Evolutionary conservation across 2,329 filamentous ascomycete genomes (phyloP).

Genomic region (Cercospora zeina): DNA sequence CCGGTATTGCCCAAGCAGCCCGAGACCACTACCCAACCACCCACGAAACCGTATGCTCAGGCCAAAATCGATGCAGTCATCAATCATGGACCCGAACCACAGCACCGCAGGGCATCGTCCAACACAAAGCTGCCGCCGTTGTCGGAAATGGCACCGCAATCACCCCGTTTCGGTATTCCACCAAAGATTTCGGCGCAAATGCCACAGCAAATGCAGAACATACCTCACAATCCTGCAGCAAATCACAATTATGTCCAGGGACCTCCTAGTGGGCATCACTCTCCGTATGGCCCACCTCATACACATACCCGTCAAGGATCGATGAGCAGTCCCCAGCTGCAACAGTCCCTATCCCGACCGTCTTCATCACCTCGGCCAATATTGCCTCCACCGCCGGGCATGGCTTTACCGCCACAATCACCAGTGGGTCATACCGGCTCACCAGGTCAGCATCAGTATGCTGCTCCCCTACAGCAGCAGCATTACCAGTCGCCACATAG

Average conservation of each 20-base stretch:
- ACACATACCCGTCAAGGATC: slow-evolving; percentile 32
- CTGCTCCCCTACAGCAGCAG: slow-evolving; percentile 26
- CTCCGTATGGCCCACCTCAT: slow-evolving; percentile 42
- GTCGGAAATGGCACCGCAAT: slow-evolving; percentile 41
- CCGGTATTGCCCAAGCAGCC: slow-evolving; percentile 23
- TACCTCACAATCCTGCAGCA: slow-evolving; percentile 30
- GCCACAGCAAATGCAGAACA: slow-evolving; percentile 31
- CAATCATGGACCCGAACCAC: slow-evolving; percentile 42
- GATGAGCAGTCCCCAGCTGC: slow-evolving; percentile 38
- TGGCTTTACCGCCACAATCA: slow-evolving; percentile 37
- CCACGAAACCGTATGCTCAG: slow-evolving; percentile 35
- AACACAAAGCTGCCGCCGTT: slow-evolving; percentile 40
- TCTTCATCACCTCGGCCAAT: slow-evolving; percentile 44
- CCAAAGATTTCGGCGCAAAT: slow-evolving; percentile 29
- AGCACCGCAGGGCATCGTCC: slow-evolving; percentile 38
- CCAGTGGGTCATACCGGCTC: slow-evolving; percentile 38
- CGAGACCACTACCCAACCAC: slow-evolving; percentile 18
- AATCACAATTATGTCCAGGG: slow-evolving; percentile 38
- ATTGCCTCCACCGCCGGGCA: slow-evolving; percentile 42
- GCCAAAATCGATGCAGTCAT: slow-evolving; percentile 42
- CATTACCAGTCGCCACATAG: slow-evolving; percentile 29
- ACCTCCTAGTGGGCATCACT: slow-evolving; percentile 41
- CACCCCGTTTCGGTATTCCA: slow-evolving; percentile 36
- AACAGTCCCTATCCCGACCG: slow-evolving; percentile 35
- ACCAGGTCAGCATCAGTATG: slow-evolving; percentile 32